These are phyloP conservation scores for Wallacemonas sp. DNA, from an alignment of 208 protist species.

Conservation along the genomic window DNA sequence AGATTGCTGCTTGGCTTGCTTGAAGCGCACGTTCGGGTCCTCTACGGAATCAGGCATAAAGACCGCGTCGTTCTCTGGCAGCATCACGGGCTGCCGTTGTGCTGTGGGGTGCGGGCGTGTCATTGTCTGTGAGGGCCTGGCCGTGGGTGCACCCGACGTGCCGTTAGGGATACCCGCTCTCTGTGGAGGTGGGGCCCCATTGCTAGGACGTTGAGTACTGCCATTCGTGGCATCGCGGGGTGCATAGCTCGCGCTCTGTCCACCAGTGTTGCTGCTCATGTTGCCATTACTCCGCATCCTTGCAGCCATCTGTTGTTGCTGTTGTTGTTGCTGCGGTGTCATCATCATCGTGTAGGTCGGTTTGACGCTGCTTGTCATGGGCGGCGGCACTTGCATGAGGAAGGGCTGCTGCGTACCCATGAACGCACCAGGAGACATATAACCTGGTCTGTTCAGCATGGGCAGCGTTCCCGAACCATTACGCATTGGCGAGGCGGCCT, in stretches of 20 bases:
- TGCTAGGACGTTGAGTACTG: background rate
- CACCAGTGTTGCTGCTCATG: background rate
- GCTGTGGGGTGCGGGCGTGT: background rate
- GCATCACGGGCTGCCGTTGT: background rate
- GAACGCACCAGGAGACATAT: background rate
- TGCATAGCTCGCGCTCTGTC: background rate
- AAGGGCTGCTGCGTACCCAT: background rate
- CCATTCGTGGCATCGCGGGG: too few relatives aligned
- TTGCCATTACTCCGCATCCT: background rate
- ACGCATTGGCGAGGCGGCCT: background rate
- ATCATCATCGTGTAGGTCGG: background rate
- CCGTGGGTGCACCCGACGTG: background rate
- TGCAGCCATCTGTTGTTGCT: background rate
- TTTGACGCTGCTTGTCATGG: background rate
- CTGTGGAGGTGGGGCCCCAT: background rate
- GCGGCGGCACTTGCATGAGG: conserved; percentile 5
- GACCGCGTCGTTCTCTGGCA: background rate
- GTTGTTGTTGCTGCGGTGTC: background rate
- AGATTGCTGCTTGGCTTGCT: conserved; percentile 7
- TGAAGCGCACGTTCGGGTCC: conserved; percentile 10
- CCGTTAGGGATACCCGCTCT: too few relatives aligned
- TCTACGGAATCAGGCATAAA: conserved; percentile 1
- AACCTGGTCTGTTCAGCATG: background rate
- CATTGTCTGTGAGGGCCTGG: background rate
- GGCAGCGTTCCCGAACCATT: background rate